A percentile compares a stretch with the other conserved stretches of the same genome.
phyloP scores from a whole-genome alignment of 129 eudicot genomes.

The Flaveria bidentis region DNA sequence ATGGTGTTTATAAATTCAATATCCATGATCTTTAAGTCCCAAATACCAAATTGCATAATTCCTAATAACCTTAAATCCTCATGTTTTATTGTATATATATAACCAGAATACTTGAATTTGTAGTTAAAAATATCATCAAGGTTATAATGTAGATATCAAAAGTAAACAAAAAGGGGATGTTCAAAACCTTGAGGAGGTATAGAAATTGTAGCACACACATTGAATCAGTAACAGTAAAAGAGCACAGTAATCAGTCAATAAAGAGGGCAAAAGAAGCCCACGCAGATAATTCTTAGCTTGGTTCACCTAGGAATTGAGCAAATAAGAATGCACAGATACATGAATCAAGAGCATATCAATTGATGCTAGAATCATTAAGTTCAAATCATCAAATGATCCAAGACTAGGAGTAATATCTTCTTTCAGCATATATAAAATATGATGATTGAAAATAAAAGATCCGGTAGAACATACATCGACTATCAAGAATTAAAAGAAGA shows the following conservation, averaged over 20 bases:
- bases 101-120: not conserved
- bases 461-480: not conserved
- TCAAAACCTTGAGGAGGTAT: not conserved
- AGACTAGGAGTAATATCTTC: not conserved
- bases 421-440: not conserved
- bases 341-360: too few relatives aligned
- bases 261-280: not conserved
- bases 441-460: not conserved
- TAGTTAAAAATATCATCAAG: not conserved
- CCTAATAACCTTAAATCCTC: slow-evolving; percentile 1
- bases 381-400: not conserved
- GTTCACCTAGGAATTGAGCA: not conserved
- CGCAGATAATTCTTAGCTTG: not conserved
- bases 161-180: not conserved
- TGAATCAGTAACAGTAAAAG: not conserved
- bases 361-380: not conserved
- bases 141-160: not conserved
- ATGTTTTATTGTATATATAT: not conserved
- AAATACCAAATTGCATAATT: not conserved
- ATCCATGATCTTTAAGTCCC: not conserved
- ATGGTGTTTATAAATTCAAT: slow-evolving; percentile 10
- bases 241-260: not conserved
- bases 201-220: not conserved
- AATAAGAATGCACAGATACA: not conserved
- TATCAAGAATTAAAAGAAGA: too few relatives aligned